phyloP scores from a whole-genome alignment of 2,329 filamentous ascomycete genomes.

The Fusarium poae region DNA sequence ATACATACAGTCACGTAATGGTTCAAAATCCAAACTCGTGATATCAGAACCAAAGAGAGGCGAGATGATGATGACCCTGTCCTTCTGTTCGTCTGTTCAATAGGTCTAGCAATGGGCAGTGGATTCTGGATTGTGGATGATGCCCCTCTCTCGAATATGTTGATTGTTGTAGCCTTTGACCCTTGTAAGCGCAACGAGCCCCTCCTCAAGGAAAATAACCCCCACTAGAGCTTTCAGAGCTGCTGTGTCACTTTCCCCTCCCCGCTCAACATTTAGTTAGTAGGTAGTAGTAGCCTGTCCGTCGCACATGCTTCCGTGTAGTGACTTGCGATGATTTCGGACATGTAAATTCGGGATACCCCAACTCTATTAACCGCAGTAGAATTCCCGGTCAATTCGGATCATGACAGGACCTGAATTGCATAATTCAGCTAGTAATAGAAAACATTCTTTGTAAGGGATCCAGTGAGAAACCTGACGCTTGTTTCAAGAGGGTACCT shows the following conservation, averaged over 20 bases:
- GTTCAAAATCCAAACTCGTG: slow-evolving; percentile 26
- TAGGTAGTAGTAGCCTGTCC: slow-evolving; percentile 30
- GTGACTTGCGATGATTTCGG: slow-evolving; percentile 32
- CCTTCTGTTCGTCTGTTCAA: slow-evolving; percentile 35
- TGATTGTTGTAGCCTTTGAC: slow-evolving; percentile 29
- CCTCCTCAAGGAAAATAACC: slow-evolving; percentile 18
- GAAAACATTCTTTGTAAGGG: slow-evolving; percentile 7
- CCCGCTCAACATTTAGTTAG: slow-evolving; percentile 37
- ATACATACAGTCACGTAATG: slow-evolving; percentile 29
- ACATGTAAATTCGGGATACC: slow-evolving; percentile 35
- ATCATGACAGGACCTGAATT: slow-evolving; percentile 12
- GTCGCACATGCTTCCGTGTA: slow-evolving; percentile 35
- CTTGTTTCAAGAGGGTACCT: slow-evolving; percentile 26
- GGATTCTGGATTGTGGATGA: slow-evolving; percentile 39
- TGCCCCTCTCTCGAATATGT: slow-evolving; percentile 36
- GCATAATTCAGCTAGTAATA: background rate
- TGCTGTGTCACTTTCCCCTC: slow-evolving; percentile 32
- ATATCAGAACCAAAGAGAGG: slow-evolving; percentile 35
- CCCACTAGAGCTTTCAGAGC: slow-evolving; percentile 40
- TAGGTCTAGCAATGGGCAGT: slow-evolving; percentile 39
- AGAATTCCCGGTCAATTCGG: slow-evolving; percentile 24
- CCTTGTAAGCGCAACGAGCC: slow-evolving; percentile 31
- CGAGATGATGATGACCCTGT: slow-evolving; percentile 36
- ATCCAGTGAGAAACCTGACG: slow-evolving; percentile 14
- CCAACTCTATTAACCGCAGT: slow-evolving; percentile 18